Conservation (phyloP, 768 basidiomycete genomes). For the Mycena crocata region DNA sequence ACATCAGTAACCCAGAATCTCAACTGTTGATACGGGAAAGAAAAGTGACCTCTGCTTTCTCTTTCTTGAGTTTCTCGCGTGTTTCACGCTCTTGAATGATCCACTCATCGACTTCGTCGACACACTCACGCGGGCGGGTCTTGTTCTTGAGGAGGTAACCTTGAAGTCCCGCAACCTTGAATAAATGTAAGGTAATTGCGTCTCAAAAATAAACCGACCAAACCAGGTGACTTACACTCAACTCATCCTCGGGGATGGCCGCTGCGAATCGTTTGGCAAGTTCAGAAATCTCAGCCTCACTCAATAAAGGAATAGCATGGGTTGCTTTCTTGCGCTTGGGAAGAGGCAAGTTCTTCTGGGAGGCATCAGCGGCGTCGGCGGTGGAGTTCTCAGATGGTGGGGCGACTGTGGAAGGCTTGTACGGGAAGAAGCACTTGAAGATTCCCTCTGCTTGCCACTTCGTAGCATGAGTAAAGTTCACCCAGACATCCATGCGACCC, state of each 20-base stretch:
- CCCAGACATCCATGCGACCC: conserved; percentile 93
- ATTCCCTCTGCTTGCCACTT: conserved; percentile 95
- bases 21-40: conserved; percentile 12
- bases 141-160: conserved; percentile 92
- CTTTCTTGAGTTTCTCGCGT: conserved; percentile 86
- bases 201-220: conserved; percentile 26
- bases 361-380: conserved; percentile 54
- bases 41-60: conserved; percentile 66
- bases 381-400: conserved; percentile 35
- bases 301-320: conserved; percentile 74
- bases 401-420: conserved; percentile 53
- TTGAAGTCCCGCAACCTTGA: conserved; percentile 83
- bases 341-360: conserved; percentile 74
- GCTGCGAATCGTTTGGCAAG: conserved; percentile 87
- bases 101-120: conserved; percentile 85
- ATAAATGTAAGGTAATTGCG: background rate
- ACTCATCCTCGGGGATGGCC: conserved; percentile 87
- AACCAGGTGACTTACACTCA: conserved; percentile 89
- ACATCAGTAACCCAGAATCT: conserved; percentile 31
- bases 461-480: conserved; percentile 90
- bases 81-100: conserved; percentile 84
- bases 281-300: conserved; percentile 79
- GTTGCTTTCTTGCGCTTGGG: conserved; percentile 71
- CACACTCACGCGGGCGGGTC: conserved; percentile 88
- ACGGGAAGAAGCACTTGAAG: conserved; percentile 95